phyloP scores from a whole-genome alignment of 495 filamentous ascomycete species.

The Chaetomidium leptoderma region DNA sequence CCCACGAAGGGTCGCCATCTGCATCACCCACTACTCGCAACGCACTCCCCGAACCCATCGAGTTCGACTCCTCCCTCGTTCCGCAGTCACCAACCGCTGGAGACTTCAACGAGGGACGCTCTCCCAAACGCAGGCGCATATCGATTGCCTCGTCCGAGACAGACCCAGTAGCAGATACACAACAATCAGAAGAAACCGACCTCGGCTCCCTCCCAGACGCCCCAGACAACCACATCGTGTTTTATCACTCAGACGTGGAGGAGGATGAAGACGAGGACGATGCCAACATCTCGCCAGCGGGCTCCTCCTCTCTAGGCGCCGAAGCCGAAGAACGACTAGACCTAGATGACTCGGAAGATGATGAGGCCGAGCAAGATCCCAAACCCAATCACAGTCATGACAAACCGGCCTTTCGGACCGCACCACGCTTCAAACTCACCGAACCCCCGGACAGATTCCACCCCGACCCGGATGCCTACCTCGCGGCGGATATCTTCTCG shows the following conservation, averaged over 20 bases:
- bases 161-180: slow-evolving; percentile 5
- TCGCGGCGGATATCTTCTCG: slow-evolving; percentile 39
- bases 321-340: not conserved
- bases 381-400: slow-evolving; percentile 6
- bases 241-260: slow-evolving; percentile 14
- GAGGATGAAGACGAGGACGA: slow-evolving; percentile 9
- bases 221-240: slow-evolving; percentile 16
- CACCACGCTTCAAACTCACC: slow-evolving; percentile 41
- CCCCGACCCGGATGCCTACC: slow-evolving; percentile 2
- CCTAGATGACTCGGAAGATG: not conserved
- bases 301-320: not conserved
- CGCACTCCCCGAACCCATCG: slow-evolving; percentile 33
- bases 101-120: slow-evolving; percentile 10
- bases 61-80: slow-evolving; percentile 29
- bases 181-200: slow-evolving; percentile 12
- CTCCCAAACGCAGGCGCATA: slow-evolving; percentile 30
- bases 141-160: slow-evolving; percentile 22
- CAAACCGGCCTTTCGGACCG: slow-evolving; percentile 34
- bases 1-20: slow-evolving; percentile 16
- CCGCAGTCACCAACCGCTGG: slow-evolving; percentile 20
- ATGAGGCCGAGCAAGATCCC: not conserved
- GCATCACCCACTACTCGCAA: slow-evolving; percentile 1
- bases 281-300: not conserved
- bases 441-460: slow-evolving; percentile 21
- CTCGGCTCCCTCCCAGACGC: slow-evolving; percentile 25